Evolutionary conservation across 768 basidiomycete genomes (phyloP), one percentile per base, ranked within the genome.

Genomic region (Boletus subparvulus): DNA sequence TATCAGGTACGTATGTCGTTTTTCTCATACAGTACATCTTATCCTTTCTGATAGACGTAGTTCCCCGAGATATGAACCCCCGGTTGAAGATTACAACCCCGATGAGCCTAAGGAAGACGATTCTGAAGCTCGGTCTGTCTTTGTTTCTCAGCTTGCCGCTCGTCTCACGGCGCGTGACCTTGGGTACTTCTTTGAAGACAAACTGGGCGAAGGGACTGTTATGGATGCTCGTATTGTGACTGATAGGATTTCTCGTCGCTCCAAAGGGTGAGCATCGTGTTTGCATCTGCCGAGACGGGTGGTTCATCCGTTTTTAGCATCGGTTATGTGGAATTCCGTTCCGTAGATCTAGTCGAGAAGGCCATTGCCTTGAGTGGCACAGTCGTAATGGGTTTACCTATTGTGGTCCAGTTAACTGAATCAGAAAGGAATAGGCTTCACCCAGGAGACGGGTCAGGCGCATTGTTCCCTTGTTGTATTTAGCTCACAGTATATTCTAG

Each of bases 121-220:
- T 69, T 94, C 93, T 54, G 97, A 98, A 85, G 89, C 92, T 69
- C 90, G 97, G 74, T 98, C 97, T 66, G 93, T 98, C 64, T 98
- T 98, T 76, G 94, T 97, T 70, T 96, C 95, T 66, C 97, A 98
- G 77, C 87, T 99, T 71, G 93, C 97, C 66, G 94, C 94, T 59
- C 88, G 94, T 69, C 85, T 98, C 71, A 98, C 95, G 56, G 94
- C 95, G 65, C 86, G 94, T 71, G 97, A 99, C 78, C 79, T 99
- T 75, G 95, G 95, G 62, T 92, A 94, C 76, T 99, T 99, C 80
- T 98, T 99, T 69, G 96, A 98, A 79, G 91, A 96, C 70, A 92
- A 95, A 71, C 80, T 98, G 44, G 96, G 95, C 21, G 91, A 94
- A 76, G 88, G 88, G 37, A 85, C 90, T 19, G 97, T 99, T 8